Base-by-base conservation (phyloP, 1,284 basidiomycete species). In the Ganoderma sp. region DNA sequence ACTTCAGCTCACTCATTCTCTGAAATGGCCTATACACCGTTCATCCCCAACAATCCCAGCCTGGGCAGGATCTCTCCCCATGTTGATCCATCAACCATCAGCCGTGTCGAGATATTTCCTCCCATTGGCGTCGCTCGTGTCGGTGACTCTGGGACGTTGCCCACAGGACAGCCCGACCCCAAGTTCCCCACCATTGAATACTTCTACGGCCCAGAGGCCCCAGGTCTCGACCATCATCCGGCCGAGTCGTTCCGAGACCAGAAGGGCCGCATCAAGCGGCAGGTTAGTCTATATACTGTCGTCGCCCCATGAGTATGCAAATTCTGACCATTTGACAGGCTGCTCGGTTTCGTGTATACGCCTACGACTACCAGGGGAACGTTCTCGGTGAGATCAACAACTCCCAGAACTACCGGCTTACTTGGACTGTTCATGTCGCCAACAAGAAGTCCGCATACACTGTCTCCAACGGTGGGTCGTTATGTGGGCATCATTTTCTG, bases 71-170 rank as follows among this genome's bases (percentile, higher is more conserved):
- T 28, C 17, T 56, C 14, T 32, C 25, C 52, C 32, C 19, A 22
- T 8, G 45, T 71, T 59, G 58, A 69, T 7, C 62, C 64, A 1
- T 3, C 25, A 8, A 32, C 72, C 17, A 72, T 76, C 45, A 59
- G 61, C 17, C 71, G 66, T 59, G 58, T 77, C 63, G 69, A 74
- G 48, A 77, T 77, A 28, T 76, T 71, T 58, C 75, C 75, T 39
- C 75, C 75, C 39, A 71, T 77, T 41, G 75, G 73, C 25, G 63
- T 77, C 52, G 74, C 75, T 56, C 75, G 75, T 45, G 71, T 76
- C 15, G 75, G 75, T n/a, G 69, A 76, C 64, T 75, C 74, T 15
- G 73, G 73, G 4, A 62, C 66, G 12, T 19, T 10, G 32, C 14
- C 32, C 2, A 34, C 32, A 19, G 61, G 58, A 22, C 45, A 65